These are phyloP conservation scores for Onygenales sp. DNA, from an alignment of 2,329 filamentous ascomycete genomes.

Conservation along the genomic window DNA sequence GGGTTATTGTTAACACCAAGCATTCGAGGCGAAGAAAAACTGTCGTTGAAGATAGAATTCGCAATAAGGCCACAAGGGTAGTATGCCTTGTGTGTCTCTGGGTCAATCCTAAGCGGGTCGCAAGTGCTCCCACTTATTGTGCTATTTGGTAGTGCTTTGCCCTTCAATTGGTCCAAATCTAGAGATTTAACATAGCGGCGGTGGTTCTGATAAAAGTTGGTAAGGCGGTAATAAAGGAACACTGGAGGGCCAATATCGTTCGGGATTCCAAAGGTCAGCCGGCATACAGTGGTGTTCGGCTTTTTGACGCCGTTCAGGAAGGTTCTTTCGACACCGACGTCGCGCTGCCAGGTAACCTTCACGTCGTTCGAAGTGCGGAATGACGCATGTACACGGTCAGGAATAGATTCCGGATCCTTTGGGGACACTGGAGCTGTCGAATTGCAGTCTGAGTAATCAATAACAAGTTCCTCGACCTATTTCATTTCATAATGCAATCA, in stretches of 20 bases:
- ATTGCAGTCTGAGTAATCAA: constrained; percentile 81
- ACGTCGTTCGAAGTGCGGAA: constrained; percentile 54
- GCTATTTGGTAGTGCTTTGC: constrained; percentile 49
- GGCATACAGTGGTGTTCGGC: constrained; percentile 50
- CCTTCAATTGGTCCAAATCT: constrained; percentile 72
- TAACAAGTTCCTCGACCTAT: constrained; percentile 78
- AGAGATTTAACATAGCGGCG: constrained; percentile 90
- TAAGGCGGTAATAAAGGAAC: constrained; percentile 87
- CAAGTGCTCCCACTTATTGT: constrained; percentile 63
- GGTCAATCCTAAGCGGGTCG: constrained; percentile 56
- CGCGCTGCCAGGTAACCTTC: constrained; percentile 22
- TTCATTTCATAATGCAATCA: constrained; percentile 5
- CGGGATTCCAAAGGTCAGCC: constrained; percentile 67
- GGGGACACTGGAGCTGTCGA: constrained; percentile 41
- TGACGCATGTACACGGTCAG: constrained; percentile 56
- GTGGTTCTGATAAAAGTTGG: constrained; percentile 99
- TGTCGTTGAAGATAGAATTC: constrained; percentile 96
- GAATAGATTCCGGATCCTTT: constrained; percentile 24
- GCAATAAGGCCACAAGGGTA: constrained; percentile 95
- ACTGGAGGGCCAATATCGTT: constrained; percentile 73
- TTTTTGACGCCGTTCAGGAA: constrained; percentile 14
- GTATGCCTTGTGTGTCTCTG: constrained; percentile 55
- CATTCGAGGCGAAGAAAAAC: constrained; percentile 57
- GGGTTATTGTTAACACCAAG: constrained; percentile 42
- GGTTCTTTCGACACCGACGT: constrained; percentile 12